Evolutionary conservation across 140 eudicot genomes (phyloP), one percentile per base, ranked within the genome.

Genomic region (Ambrosia hybrid): DNA sequence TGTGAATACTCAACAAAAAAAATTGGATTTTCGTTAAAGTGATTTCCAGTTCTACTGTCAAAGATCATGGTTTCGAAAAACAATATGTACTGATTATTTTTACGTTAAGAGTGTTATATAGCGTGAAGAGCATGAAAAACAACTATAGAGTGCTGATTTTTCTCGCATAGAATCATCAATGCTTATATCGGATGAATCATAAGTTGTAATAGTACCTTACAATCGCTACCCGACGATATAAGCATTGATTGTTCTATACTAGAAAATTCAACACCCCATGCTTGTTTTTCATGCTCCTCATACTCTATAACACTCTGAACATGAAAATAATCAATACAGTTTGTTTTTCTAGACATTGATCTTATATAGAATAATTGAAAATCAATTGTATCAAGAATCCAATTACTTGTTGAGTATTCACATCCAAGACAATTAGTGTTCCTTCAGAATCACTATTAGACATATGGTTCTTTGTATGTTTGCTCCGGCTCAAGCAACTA

Each of bases 391-490:
- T 41, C 59, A 62, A 66, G 16, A n/a, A 21, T 65, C 37, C 2
- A 67, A 16, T 78, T 76, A 87, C 94, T 88, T 87, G 94, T 38
- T 80, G 71, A 11, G 90, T 87, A 49, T 82, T 80, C 46, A 84
- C 89, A 74, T 87, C 94, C 90, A 90, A 87, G 9, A 87, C 84
- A 53, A 84, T 73, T 21, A 87, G 89, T 70, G 79, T 82, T 59
- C 93, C 93, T 63, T 87, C 89, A 41, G 84, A 87, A 77, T 87
- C 93, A 64, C 93, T 87, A 77, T 89, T 87, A 33, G 93, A 87
- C 67, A 87, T 84, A 67, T 87, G 84, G 81, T 82, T 87, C 62
- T 87, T 87, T 6, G 84, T 72, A 82, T 71, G 87, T 51, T 84
- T 87, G 71, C 84, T 87, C 89, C 93, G 84, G 72, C 93, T 87